Conservation (phyloP, 768 basidiomycete species). For the Cyclocybe aegerita region DNA sequence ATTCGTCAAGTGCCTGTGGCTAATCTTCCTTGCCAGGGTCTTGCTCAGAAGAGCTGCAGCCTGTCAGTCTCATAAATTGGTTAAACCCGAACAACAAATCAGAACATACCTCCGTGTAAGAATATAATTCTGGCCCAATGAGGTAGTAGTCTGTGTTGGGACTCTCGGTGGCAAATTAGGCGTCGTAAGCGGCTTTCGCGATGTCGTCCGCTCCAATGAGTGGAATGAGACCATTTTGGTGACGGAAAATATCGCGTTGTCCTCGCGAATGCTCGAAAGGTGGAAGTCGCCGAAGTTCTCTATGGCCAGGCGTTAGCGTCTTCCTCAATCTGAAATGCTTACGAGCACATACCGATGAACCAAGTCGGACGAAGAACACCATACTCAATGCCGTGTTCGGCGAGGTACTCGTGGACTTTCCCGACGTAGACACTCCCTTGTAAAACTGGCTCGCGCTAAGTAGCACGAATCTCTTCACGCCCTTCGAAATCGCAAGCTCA, state of each 20-base stretch:
- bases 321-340: conserved; percentile 1
- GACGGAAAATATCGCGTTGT: conserved; percentile 16
- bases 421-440: conserved; percentile 11
- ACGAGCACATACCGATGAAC: conserved; percentile 17
- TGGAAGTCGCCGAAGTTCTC: conserved; percentile 21
- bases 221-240: conserved; percentile 19
- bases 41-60: conserved; percentile 13
- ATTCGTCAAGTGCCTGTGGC: conserved; percentile 10
- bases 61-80: conserved; percentile 1
- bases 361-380: conserved; percentile 24
- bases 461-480: conserved; percentile 30
- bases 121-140: conserved; percentile 26
- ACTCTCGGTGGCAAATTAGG: conserved; percentile 16
- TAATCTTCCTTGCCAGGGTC: conserved; percentile 18
- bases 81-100: neutral
- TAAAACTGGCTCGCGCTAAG: conserved; percentile 17
- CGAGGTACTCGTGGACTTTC: conserved; percentile 23
- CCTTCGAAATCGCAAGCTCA: conserved; percentile 24
- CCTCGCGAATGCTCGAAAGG: conserved; percentile 7
- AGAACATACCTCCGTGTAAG: conserved; percentile 23
- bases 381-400: conserved; percentile 19
- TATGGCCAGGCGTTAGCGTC: conserved; percentile 3
- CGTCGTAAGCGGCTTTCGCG: conserved; percentile 24
- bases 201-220: conserved; percentile 28
- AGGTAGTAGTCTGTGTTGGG: conserved; percentile 15